Base-by-base conservation (phyloP, 2,329 filamentous ascomycete genomes). In the Exophiala alcalophila region DNA sequence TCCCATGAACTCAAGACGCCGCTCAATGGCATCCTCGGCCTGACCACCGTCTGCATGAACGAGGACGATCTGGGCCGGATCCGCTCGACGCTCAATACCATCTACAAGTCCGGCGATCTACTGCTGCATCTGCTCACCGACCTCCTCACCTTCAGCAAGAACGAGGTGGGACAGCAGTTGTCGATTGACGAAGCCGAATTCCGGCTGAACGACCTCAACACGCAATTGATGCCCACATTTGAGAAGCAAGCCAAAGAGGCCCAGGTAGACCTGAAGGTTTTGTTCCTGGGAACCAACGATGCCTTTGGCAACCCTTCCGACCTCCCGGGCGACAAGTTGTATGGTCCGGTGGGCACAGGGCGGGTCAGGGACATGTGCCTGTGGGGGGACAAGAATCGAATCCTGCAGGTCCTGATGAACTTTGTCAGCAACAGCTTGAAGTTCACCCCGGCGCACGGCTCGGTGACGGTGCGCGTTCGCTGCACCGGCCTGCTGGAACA, bases 1-100 rank as follows among this genome's bases (percentile, higher is more conserved):
- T 81, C 77, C 1, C 81, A 84, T 54, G 81, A 97, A 63, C 73
- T 98, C 24, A 94, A 95, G 61, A 98, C 92, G 1, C 92, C 92
- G 0, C 74, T 97, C 44, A 97, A 97, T 59, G 92, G 91, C 9
- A 96, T 97, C 34, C 73, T 98, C 57, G 92, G 92, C 46, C 92
- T 96, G 84, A 90, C 84, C 55, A 85, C 88, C 0, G 84, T 95
- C 1, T 92, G 87, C 64, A 92, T 95, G 87, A 85, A 89, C 52
- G 89, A 95, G 61, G 83, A 90, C 34, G 87, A 94, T 57, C 68
- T 89, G 10, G 64, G 74, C 21, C 80, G 83, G 53, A 81, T 95
- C 52, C 89, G 90, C 62, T 80, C 89, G 54, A 92, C 86, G 1
- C 71, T 96, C 4, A 85, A 87, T 56, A 88, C 89, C 12, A 81